These are phyloP conservation scores for Candida stauntonica DNA, from an alignment of 805 yeast species.

Conservation along the genomic window DNA sequence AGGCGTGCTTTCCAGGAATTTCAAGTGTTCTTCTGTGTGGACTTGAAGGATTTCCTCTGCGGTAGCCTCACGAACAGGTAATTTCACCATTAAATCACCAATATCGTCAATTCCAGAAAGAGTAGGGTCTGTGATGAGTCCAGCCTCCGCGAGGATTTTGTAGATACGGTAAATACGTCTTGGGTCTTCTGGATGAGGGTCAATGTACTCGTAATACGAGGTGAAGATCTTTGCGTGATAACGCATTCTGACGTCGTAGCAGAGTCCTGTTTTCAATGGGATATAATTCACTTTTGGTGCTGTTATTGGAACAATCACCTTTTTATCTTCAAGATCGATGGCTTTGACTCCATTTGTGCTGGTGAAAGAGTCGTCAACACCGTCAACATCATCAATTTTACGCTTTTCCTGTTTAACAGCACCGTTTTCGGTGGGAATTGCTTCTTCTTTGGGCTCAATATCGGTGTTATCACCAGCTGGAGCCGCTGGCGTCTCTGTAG, in stretches of 20 bases:
- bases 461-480: neutral
- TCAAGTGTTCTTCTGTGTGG: conserved; percentile 77
- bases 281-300: conserved; percentile 67
- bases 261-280: conserved; percentile 85
- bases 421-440: neutral
- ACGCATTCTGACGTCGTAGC: conserved; percentile 96
- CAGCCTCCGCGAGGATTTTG: conserved; percentile 91
- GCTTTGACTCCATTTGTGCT: conserved; percentile 7
- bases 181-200: conserved; percentile 99
- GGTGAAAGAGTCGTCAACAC: conserved; percentile 9
- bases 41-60: conserved; percentile 82
- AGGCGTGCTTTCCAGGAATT: conserved; percentile 69
- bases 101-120: conserved; percentile 64
- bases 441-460: neutral
- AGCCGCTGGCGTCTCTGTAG: conserved; percentile 3
- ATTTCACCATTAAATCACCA: conserved; percentile 82
- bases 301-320: conserved; percentile 50
- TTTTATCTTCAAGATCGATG: conserved; percentile 24
- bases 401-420: conserved; percentile 18
- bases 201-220: conserved; percentile 87
- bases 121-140: conserved; percentile 75
- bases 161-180: conserved; percentile 91
- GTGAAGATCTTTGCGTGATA: conserved; percentile 94
- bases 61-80: conserved; percentile 87
- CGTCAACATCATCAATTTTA: conserved; percentile 21